Evolutionary conservation across 208 protist genomes (phyloP), one percentile per base, ranked within the genome.

Genomic region (Leptomonas seymouri): DNA sequence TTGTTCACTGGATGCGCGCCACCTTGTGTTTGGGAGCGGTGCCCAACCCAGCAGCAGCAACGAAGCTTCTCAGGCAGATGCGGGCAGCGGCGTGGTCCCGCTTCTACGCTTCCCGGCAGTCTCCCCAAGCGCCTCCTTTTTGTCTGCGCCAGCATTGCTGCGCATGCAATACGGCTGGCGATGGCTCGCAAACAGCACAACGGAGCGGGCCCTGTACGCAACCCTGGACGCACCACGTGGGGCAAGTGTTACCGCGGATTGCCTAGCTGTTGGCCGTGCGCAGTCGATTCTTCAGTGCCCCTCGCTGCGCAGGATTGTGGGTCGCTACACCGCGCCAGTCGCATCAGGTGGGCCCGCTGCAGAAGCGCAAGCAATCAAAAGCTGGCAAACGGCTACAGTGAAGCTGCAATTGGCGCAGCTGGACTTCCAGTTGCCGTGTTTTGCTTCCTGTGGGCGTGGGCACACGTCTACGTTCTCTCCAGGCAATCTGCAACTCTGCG

Each of bases 141-240:
- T 45, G 9, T 48, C 55, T 5, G 25, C 55, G 15, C 0, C 49
- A 3, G 20, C 30, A 5, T 30, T 44, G 59, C 48, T 67, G 34
- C 48, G 48, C 12, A 3, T 70, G 1, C 62, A 57, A 30, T 76
- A 59, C 50, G 54, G 70, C 11, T 76, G 70, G 70, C 62, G 55
- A 2, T 65, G 54, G 62, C 28, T 39, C 0, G 30, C 2, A 6
- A 23, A 34, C 11, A 55, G 39, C 48, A 30, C 53, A 14, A 18
- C 50, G 15, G 45, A 25, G 31, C 56, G 45, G 28, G 25, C 0
- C 15, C 0, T 68, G 34, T 48, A 48, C 53, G 42, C 49, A 18
- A 41, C 31, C 0, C 21, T 62, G 2, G 61, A 75, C 21, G 23
- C 61, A 14, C 23, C 27, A 5, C 48, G 59, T 8, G 21, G 7